Evolutionary conservation across 306 rosid species (phyloP).

Genomic region (Calophaca sinica): DNA sequence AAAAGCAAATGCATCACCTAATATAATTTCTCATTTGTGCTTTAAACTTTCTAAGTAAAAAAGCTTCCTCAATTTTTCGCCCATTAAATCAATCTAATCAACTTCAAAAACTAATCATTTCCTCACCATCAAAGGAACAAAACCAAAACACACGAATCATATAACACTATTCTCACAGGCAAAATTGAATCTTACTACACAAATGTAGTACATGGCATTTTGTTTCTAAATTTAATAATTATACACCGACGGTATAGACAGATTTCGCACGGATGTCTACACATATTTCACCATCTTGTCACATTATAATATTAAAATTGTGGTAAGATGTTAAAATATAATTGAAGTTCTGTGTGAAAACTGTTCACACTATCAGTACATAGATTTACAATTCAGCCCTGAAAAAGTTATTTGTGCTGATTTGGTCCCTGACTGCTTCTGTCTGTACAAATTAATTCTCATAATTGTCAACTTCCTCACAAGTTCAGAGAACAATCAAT

Average conservation of each 20-base stretch:
- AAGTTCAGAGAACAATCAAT: neutral
- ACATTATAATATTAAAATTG: neutral
- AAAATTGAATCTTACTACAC: neutral
- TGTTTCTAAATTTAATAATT: neutral
- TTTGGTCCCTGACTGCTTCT: neutral
- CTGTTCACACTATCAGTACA: neutral
- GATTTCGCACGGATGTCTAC: neutral
- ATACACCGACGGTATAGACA: neutral
- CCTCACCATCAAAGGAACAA: neutral
- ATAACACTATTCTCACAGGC: neutral
- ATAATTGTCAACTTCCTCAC: neutral
- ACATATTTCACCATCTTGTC: neutral
- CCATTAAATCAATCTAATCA: constrained; percentile 12
- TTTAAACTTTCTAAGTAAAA: constrained; percentile 1
- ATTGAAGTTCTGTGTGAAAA: neutral
- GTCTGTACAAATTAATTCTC: neutral
- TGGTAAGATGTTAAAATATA: neutral
- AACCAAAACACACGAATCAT: neutral
- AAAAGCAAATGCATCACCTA: constrained; percentile 35
- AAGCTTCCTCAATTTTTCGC: neutral
- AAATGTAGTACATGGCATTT: neutral
- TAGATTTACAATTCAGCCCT: neutral
- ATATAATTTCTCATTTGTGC: constrained; percentile 2
- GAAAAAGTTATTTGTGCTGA: neutral
- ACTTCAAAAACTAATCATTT: constrained; percentile 28